Base-by-base conservation (phyloP, 768 basidiomycete species). In the Saitozyma podzolica region DNA sequence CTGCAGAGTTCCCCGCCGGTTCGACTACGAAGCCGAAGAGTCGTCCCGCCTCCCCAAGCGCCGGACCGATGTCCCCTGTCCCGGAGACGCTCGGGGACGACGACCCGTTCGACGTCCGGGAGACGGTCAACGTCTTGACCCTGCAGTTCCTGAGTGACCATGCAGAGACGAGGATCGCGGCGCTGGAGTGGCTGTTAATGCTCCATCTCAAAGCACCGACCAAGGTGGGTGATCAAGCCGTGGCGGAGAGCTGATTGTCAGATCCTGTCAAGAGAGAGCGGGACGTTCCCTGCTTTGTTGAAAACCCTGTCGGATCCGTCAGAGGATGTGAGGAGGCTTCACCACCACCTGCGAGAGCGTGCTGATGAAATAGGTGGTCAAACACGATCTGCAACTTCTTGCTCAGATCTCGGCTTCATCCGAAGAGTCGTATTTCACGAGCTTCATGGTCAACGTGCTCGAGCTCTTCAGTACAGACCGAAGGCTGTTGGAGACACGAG, bases 121-220 rank as follows among this genome's bases (percentile, higher is more conserved):
- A 87, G 17, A 97, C 92, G 0, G 95, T 99, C 56, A 91, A 90
- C 73, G 91, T 90, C 54, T 80, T 99, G 66, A 96, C 92, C 5
- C 83, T 96, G 54, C 93, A 96, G 69, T 94, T 99, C 77, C 75
- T 97, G 80, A 93, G 90, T 79, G 95, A 99, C 80, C 92, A 91
- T 69, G 95, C 96, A 76, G 93, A 97, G 74, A 98, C 96, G 0
- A 83, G 94, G 54, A 91, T 98, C 6, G 92, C 93, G 37, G 93
- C 95, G 2, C 79, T 99, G 70, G 94, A 95, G 80, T 99, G 96
- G 96, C 82, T 99, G 45, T 88, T 96, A 60, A 99, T 99, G 96
- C 81, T 99, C 56, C 96, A 99, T 80, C 90, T 94, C 77, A 97
- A 98, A 74, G 92, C 93, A 11, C 96, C 96, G 0, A 91, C 89